Conservation (phyloP, 106 monocot genomes). For the Triglochin maritima region DNA sequence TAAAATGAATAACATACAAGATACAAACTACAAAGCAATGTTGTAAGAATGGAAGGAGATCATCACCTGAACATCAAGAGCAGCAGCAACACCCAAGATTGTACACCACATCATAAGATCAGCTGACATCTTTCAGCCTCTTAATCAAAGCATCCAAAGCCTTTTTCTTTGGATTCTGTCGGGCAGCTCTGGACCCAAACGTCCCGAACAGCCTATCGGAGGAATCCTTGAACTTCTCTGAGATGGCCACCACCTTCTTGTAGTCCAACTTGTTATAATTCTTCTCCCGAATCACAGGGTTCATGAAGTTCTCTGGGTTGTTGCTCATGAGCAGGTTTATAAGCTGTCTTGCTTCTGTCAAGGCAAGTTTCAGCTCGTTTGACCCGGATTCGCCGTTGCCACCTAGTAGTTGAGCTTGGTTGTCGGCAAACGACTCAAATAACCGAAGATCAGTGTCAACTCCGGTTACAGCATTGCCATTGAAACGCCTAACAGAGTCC, state of each 20-base stretch:
- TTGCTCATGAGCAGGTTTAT: slow-evolving; percentile 80
- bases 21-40: too few relatives aligned
- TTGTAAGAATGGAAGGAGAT: too few relatives aligned
- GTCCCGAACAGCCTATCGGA: slow-evolving; percentile 76
- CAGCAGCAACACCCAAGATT: too few relatives aligned
- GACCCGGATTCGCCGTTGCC: slow-evolving; percentile 33
- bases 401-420: slow-evolving; percentile 29
- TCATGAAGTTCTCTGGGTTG: slow-evolving; percentile 82
- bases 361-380: slow-evolving; percentile 46
- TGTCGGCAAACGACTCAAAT: slow-evolving; percentile 82
- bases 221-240: slow-evolving; percentile 89
- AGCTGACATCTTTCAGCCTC: slow-evolving; percentile 84
- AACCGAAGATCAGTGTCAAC: slow-evolving; percentile 63
- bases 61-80: too few relatives aligned
- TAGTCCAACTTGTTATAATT: slow-evolving; percentile 82
- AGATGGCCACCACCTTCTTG: slow-evolving; percentile 69
- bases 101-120: neutral
- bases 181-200: slow-evolving; percentile 64
- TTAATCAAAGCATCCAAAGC: slow-evolving; percentile 81
- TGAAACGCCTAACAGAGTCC: slow-evolving; percentile 80
- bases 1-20: too few relatives aligned
- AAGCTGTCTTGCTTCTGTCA: slow-evolving; percentile 79
- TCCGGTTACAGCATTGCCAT: slow-evolving; percentile 66
- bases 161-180: slow-evolving; percentile 79
- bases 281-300: slow-evolving; percentile 87